Base-by-base conservation (phyloP, 257 asterid species). In the Henckelia pumila region DNA sequence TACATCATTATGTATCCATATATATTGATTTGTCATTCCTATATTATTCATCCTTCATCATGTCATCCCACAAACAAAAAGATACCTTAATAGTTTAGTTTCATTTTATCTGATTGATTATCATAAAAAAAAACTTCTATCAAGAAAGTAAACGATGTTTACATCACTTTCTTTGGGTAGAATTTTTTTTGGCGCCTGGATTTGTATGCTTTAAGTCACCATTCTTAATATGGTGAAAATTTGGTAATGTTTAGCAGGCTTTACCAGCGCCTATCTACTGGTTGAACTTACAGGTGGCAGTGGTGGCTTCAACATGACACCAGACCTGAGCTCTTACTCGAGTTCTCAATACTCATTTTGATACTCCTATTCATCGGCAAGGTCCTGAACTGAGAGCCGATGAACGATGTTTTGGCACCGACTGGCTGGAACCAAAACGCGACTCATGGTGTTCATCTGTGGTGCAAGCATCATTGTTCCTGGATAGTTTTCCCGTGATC, bases 251-350 rank as follows among this genome's bases (percentile, higher is more conserved):
- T 80, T 69, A 87, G 80, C 98, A 89, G 98, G 97, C 88, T 92
- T 92, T 83, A 92, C 79, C 84, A 92, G 97, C 96, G 86, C 91
- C 89, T 92, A 63, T 92, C 89, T 89, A 78, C 98, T 92, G 96
- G 92, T 86, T 92, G 85, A 91, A 89, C 91, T 92, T 89, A 86
- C 98, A 92, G 98, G 98, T 92, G 91, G 96, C 85, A 86, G 80
- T 74, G 65, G 67, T 70, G 69, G 75, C 50, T 81, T 47, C 78
- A 82, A 60, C 91, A 71, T 22, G 66, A 72, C 26, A 7, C 72
- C 25, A 74, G 60, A 63, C 86, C 90, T 4, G 71, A 76, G 80
- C 74, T 80, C 63, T 37, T 86, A 50, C 74, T 86, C 22, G 88
- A 88, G 70, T 66, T 92, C 61, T 87, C 95, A 50, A 49, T 84